phyloP scores from a whole-genome alignment of 2,329 filamentous ascomycete species.

The Trichoderma atroviride region DNA sequence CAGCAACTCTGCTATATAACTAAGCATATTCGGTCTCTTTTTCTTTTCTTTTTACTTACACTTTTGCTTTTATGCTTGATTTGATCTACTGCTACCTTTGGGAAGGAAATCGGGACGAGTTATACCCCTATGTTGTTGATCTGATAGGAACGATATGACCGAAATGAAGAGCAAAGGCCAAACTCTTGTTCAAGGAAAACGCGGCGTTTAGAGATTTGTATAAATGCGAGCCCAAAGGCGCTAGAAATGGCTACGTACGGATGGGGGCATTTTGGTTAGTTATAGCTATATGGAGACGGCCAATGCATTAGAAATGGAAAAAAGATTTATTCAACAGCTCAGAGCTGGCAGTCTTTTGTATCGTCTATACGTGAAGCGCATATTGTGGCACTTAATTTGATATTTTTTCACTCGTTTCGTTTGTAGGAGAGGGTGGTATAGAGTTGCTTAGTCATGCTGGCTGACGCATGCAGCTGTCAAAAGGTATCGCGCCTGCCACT shows the following conservation, averaged over 20 bases:
- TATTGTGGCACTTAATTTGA: not conserved
- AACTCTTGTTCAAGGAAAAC: conserved; percentile 3
- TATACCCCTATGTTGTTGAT: conserved; percentile 27
- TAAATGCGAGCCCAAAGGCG: conserved; percentile 5
- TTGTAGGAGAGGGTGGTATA: not conserved
- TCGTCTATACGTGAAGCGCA: not conserved
- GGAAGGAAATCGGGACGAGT: conserved; percentile 23
- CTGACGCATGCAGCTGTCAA: too few species aligned
- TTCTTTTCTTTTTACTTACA: not conserved
- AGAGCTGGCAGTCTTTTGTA: not conserved
- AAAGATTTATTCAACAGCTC: not conserved
- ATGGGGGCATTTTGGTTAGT: not conserved
- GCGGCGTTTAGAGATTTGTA: conserved; percentile 23
- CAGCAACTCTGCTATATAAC: conserved; percentile 10
- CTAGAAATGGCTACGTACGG: conserved; percentile 9
- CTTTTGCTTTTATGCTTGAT: not conserved
- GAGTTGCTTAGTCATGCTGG: not conserved
- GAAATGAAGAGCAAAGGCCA: conserved; percentile 22
- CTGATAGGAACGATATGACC: conserved; percentile 24
- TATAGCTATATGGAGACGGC: not conserved
- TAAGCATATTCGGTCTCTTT: conserved; percentile 20
- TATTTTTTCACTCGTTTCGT: not conserved
- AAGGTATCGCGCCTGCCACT: not conserved
- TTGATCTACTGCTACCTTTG: not conserved
- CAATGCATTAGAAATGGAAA: not conserved